Evolutionary conservation across 2,329 filamentous ascomycete genomes (phyloP).

Genomic region (Ophiocordyceps sinensis): DNA sequence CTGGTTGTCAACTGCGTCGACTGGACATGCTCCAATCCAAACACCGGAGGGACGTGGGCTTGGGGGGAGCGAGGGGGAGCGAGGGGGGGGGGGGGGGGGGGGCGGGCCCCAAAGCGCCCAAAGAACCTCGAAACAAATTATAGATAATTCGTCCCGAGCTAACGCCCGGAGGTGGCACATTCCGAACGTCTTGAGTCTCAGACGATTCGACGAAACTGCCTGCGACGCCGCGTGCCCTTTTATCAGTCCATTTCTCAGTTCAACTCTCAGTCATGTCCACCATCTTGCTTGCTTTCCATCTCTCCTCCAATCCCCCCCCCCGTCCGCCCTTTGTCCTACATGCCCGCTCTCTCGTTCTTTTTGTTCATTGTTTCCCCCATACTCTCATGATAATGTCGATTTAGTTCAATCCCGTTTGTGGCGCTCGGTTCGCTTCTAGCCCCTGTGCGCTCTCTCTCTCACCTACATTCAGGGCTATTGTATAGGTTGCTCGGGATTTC

Average conservation of each 20-base stretch:
- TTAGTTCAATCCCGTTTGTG: background rate
- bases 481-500: background rate
- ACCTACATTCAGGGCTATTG: background rate
- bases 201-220: conserved; percentile 7
- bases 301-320: background rate
- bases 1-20: too few species aligned
- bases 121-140: background rate
- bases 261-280: background rate
- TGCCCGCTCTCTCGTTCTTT: background rate
- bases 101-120: background rate
- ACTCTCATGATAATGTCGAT: background rate
- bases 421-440: background rate
- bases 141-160: conserved; percentile 1
- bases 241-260: background rate
- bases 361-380: background rate
- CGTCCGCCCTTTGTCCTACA: background rate
- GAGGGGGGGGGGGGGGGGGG: background rate
- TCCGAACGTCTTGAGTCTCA: conserved; percentile 14
- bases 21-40: too few species aligned
- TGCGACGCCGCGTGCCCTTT: background rate
- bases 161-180: conserved; percentile 16
- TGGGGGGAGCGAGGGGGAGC: background rate
- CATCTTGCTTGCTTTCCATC: background rate
- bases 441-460: background rate
- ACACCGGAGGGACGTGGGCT: too few species aligned